Base-by-base conservation (phyloP, 805 yeast species). In the Debaryomyces maramus region DNA sequence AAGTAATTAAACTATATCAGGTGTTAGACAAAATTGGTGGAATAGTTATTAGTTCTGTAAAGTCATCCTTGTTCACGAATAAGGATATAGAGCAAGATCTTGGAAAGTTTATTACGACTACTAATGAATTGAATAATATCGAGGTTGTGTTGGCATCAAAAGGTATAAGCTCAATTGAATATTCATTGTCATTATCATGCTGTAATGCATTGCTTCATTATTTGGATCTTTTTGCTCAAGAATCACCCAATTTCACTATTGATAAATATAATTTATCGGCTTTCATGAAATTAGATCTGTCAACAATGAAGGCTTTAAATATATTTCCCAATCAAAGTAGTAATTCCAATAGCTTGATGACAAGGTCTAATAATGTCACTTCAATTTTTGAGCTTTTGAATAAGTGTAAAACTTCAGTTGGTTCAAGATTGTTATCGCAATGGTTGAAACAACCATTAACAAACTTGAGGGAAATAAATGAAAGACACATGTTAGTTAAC, bases 401-500 rank as follows among this genome's bases (percentile, higher is more conserved):
- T 67, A 80, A 83, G 50, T 91, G 98, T 69, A 88, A 86, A 52
- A 84, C 95, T 3, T 74, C 80, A 2, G 88, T 93, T n/a, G 99
- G 99, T 6, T 70, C 91, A 1, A 75, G 98, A 47, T 64, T 90
- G 36, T 73, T 93, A 18, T 82, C 93, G 11, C 96, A 88, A 55
- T 93, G 99, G 99, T 72, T 93, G 45, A 93, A 91, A 56, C 99
- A 93, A 62, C 99, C 99, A 0, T 72, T 93, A 35, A 82, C 95
- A 38, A 80, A 80, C 48, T 55, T 74, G 8, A 55, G 51, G 0
- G 79, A 72, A 36, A 89, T 93, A 28, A 60, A 65, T 28, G 71
- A 80, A 32, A 74, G 99, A 36, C 97, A 87, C 48, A 60, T 67
- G 6, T 65, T 93, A 36, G 96, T 91, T n/a, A 84, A 80, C 19